Base-by-base conservation (phyloP, 2,329 filamentous ascomycete genomes). In the Fusarium sp. region DNA sequence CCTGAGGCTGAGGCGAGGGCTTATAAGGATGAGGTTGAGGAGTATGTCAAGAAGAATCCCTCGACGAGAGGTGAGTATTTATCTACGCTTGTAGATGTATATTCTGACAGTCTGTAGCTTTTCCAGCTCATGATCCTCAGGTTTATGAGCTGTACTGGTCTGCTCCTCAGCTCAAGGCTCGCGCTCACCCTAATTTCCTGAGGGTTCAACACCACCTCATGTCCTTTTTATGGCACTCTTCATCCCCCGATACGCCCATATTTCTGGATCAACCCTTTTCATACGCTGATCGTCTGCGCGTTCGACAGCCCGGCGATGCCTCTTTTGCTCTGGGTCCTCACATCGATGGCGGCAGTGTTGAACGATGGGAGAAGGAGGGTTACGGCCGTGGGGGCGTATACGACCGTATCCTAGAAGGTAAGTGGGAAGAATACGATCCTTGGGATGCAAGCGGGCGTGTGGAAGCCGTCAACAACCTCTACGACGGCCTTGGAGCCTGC, bases 141-240 rank as follows among this genome's bases (percentile, higher is more conserved):
- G 92, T 95, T 7, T 94, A 90, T 77, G 93, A 95, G 80, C 84
- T 95, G 2, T 95, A 95, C 82, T 95, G 93, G 93, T 92, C 92
- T 0, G 86, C 86, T 2, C 85, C 91, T 2, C 93, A 95, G 79
- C 84, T 93, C 50, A 87, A 88, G 72, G 93, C 92, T 5, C 88
- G 93, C n/a, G 83, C 88, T 0, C 91, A 95, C 78, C 88, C 91
- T 1, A 90, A 91, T 69, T 82, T 95, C 71, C 82, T 95, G 22
- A 80, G 83, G 25, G 85, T 90, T 0, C 93, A 95, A 75, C 83
- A 83, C 9, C 88, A 89, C 29, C 86, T 95, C 36, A 91, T 94
- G 86, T 80, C 84, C 8, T 80, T 82, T 6, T 80, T 94, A 59
- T 94, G 92, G 92, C 86, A 85, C 75, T 85, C 85, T 0, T 86